These are phyloP conservation scores for Thecaphora thlaspeos DNA, from an alignment of 1,284 basidiomycete species.

Conservation along the genomic window DNA sequence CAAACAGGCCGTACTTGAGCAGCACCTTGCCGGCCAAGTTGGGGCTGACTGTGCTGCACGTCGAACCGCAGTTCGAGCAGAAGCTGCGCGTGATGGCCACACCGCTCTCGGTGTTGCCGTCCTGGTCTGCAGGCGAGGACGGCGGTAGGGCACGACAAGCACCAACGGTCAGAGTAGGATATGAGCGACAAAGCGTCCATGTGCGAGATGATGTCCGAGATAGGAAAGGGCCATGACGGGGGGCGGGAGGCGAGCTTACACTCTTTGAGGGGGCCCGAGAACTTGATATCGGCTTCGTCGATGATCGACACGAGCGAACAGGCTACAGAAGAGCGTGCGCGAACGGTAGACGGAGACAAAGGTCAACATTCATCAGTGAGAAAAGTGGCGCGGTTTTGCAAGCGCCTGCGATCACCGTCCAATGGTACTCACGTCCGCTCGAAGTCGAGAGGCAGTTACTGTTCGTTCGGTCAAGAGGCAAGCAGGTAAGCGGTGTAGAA, in stretches of 20 bases:
- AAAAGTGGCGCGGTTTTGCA: not conserved
- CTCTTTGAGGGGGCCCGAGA: slow-evolving; percentile 13
- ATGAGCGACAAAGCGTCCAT: not conserved
- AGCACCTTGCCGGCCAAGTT: slow-evolving; percentile 6
- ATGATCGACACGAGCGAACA: slow-evolving; percentile 19
- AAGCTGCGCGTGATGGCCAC: slow-evolving; percentile 11
- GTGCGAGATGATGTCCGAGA: too few species aligned
- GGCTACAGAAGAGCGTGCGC: not conserved
- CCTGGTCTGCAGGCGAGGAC: slow-evolving; percentile 2
- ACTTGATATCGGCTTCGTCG: slow-evolving; percentile 13
- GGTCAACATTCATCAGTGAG: too few species aligned
- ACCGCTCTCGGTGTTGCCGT: slow-evolving; percentile 12
- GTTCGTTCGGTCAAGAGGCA: not conserved
- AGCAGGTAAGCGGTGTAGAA: not conserved
- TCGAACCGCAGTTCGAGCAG: slow-evolving; percentile 13
- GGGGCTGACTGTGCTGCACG: slow-evolving; percentile 9
- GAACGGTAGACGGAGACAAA: too few species aligned
- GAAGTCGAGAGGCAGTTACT: slow-evolving; percentile 27
- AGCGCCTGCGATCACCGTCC: too few species aligned
- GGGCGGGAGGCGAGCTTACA: slow-evolving; percentile 12
- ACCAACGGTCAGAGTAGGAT: not conserved
- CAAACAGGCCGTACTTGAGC: slow-evolving; percentile 28
- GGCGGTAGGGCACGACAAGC: not conserved
- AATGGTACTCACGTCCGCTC: slow-evolving; percentile 12
- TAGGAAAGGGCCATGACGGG: too few species aligned